Evolutionary conservation across 2,329 filamentous ascomycete genomes (phyloP).

Genomic region (Sporothrix pseudoabietina): DNA sequence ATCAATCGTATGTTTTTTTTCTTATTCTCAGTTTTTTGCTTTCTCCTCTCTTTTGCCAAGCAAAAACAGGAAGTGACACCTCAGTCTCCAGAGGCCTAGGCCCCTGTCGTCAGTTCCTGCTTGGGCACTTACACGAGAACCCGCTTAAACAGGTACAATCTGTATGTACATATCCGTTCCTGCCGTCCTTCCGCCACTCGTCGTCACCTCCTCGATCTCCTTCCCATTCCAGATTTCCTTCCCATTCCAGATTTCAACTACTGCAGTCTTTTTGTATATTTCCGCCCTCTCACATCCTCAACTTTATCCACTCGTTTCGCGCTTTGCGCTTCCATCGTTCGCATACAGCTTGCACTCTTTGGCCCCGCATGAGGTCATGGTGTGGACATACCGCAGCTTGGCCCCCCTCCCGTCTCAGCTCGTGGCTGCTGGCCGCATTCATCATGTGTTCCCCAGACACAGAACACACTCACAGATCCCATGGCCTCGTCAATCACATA

Average conservation of each 20-base stretch:
- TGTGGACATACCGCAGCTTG: constrained; percentile 33
- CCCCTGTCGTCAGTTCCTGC: not conserved
- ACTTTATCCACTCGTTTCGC: not conserved
- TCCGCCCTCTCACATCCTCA: not conserved
- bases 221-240: not conserved
- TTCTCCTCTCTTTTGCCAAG: constrained; percentile 6
- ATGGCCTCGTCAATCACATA: constrained; percentile 39
- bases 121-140: constrained; percentile 5
- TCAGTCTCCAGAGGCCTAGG: too few relatives aligned
- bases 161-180: constrained; percentile 9
- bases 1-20: not conserved
- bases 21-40: not conserved
- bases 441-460: constrained; percentile 33
- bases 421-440: constrained; percentile 31
- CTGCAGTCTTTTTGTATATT: not conserved
- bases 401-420: constrained; percentile 30
- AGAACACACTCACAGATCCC: constrained; percentile 38
- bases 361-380: constrained; percentile 31
- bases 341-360: constrained; percentile 27
- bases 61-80: not conserved
- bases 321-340: not conserved
- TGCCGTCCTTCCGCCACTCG: not conserved
- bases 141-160: not conserved
- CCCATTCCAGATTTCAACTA: not conserved
- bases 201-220: not conserved